Evolutionary conservation across 331 rosid species (phyloP), one percentile per base, ranked within the genome.

Genomic region (Acacia pycnantha): DNA sequence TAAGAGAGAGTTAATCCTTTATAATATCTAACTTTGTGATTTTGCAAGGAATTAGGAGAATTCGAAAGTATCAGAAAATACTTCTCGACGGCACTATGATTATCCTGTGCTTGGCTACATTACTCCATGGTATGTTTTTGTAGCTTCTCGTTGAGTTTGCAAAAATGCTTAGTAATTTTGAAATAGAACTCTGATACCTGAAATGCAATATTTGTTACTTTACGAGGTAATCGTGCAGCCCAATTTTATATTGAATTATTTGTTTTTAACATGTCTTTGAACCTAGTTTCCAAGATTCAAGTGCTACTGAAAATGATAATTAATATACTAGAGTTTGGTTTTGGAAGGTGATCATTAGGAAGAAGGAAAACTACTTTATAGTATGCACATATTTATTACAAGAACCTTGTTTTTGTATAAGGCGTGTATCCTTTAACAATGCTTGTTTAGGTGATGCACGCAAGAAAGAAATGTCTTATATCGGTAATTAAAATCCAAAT

Each of bases 61-160:
- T 83, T 73, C 85, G 4, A 84, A 65, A 73, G 94, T 88, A 2
- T 85, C 95, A 2, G 92, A 85, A 75, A 92, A 94, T 84, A 33
- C 53, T n/a, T 88, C 91, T 35, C 80, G 27, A 48, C 90, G 94
- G 86, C 92, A 84, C 74, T 90, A 90, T 83, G 77, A 26, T 21
- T 89, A 90, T 84, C 98, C 97, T 62, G 92, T 87, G 43, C 94
- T 96, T 85, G 98, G 91, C 81, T 96, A 92, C 90, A 88, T 96
- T 70, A 96, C 99, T 77, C 97, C 98, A 51, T 96, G 99, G 99
- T 95, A 93, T 82, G 83, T 78, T n/a, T 82, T 40, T 48, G 24
- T 67, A 41, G 15, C 71, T 82, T 68, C 44, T 8, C 48, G 71
- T 40, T 54, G 56, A 48, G 11, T 56, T 40, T 59, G 33, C 66